A percentile compares a stretch with the other conserved stretches of the same genome.
These are phyloP conservation scores for Talaromyces nanjingensis DNA, from an alignment of 495 filamentous ascomycete species.

Conservation along the genomic window DNA sequence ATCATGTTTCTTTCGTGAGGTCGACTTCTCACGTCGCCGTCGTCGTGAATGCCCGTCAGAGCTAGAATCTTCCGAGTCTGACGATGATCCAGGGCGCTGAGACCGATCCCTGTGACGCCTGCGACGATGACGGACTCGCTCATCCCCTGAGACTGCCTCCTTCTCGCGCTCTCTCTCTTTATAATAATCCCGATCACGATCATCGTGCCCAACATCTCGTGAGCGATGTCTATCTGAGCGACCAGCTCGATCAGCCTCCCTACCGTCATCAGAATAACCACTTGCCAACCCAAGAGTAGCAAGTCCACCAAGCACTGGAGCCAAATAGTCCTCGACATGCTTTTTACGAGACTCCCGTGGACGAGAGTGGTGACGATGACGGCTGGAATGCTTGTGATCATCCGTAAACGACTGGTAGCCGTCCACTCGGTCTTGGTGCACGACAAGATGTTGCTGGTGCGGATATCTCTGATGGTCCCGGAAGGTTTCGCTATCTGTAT, in stretches of 20 bases:
- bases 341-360: constrained; percentile 20
- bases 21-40: constrained; percentile 26
- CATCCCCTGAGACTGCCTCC: neutral
- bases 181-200: constrained; percentile 3
- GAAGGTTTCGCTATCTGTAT: constrained; percentile 17
- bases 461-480: constrained; percentile 24
- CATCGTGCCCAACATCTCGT: constrained; percentile 1
- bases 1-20: constrained; percentile 17
- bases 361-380: constrained; percentile 17
- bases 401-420: constrained; percentile 27
- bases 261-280: constrained; percentile 28
- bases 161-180: constrained; percentile 3
- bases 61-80: constrained; percentile 24
- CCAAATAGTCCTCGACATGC: constrained; percentile 13
- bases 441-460: constrained; percentile 28
- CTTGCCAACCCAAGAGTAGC: constrained; percentile 35
- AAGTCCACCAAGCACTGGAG: constrained; percentile 22
- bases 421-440: constrained; percentile 36
- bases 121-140: constrained; percentile 7
- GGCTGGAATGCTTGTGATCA: constrained; percentile 20
- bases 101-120: constrained; percentile 24
- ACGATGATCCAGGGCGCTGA: constrained; percentile 20
- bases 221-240: neutral
- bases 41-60: constrained; percentile 35
- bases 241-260: constrained; percentile 25